These are phyloP conservation scores for Teratosphaeria pseudoeucalypti DNA, from an alignment of 2,329 filamentous ascomycete species.

Conservation along the genomic window DNA sequence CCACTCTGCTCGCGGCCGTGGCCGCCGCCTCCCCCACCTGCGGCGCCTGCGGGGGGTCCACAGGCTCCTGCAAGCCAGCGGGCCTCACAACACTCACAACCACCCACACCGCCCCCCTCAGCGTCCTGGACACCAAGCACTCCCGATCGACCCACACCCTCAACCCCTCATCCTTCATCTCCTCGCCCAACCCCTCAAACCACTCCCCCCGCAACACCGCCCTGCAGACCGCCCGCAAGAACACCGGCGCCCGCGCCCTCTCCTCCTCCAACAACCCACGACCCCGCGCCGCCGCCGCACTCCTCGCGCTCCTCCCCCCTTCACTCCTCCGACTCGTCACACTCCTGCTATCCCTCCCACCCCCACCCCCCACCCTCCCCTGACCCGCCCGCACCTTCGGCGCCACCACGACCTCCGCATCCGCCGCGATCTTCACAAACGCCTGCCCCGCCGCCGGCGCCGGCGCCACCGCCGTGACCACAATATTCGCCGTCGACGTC, in stretches of 20 bases:
- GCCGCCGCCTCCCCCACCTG: constrained; percentile 44
- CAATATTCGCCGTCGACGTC: constrained; percentile 88
- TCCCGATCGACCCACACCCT: constrained; percentile 81
- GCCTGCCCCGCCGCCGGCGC: constrained; percentile 54
- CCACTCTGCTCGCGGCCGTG: constrained; percentile 53
- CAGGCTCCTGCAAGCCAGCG: constrained; percentile 59
- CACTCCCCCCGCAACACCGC: constrained; percentile 54
- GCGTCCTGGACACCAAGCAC: constrained; percentile 56
- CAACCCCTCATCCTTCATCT: constrained; percentile 47
- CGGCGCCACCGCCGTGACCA: constrained; percentile 73
- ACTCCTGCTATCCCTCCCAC: constrained; percentile 65
- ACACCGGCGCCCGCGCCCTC: constrained; percentile 53
- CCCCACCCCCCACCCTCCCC: constrained; percentile 38
- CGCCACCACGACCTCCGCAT: constrained; percentile 94
- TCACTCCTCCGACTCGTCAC: constrained; percentile 68
- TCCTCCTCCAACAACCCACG: constrained; percentile 48
- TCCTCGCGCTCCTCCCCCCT: constrained; percentile 58
- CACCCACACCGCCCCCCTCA: constrained; percentile 68
- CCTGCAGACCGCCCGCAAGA: constrained; percentile 70
- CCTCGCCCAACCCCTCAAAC: constrained; percentile 52
- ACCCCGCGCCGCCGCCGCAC: constrained; percentile 52
- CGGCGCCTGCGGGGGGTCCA: constrained; percentile 62
- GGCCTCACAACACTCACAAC: constrained; percentile 80
- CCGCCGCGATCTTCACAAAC: constrained; percentile 86
- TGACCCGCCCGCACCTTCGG: constrained; percentile 64